Evolutionary conservation across 1,284 basidiomycete species (phyloP), one percentile per base, ranked within the genome.

Genomic region (Coniophora puteana): DNA sequence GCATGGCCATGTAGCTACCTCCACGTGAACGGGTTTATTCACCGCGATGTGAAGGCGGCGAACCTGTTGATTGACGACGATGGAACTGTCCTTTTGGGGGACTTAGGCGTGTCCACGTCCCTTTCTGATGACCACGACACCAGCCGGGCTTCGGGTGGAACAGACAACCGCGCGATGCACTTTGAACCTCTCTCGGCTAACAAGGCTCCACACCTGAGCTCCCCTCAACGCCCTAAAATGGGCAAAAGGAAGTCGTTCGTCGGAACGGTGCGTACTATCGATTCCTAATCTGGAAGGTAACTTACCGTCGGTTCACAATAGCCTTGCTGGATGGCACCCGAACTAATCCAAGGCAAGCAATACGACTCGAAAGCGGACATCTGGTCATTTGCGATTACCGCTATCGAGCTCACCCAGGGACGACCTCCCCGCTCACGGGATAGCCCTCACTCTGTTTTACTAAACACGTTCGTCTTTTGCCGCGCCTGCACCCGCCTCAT

Each of bases 281-380:
- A 42, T 29, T 39, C 18, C 18, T 43, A 14, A 17, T 48, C 22
- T 36, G 36, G 32, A 7, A 13, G 26, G 28, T 20, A 30, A 38
- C 33, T 42, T 40, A 38, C 31, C 39, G 16, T 24, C 28, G 33
- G 23, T 34, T 36, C 20, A 40, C 24, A 17, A 37, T 45, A 85
- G 77, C 92, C 92, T 1, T 91, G 88, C 56, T 94, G 90, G 89
- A 94, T 94, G 91, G 89, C 92, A 0, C 92, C 92, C 3, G 91
- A 94, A 52, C 76, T 94, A 20, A 89, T 94, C 35, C 79, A 86
- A 51, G 83, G 89, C 40, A 80, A 78, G 50, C 80, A 82, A 48
- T 94, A 94, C 59, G 90, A 92, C 56, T 78, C 78, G 16, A 83
- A 81, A 52, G 89, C 90, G 31, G 91, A 93, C 55, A 91, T 94